phyloP scores from a whole-genome alignment of 2,329 filamentous ascomycete species.

The Ramularia endophylla region DNA sequence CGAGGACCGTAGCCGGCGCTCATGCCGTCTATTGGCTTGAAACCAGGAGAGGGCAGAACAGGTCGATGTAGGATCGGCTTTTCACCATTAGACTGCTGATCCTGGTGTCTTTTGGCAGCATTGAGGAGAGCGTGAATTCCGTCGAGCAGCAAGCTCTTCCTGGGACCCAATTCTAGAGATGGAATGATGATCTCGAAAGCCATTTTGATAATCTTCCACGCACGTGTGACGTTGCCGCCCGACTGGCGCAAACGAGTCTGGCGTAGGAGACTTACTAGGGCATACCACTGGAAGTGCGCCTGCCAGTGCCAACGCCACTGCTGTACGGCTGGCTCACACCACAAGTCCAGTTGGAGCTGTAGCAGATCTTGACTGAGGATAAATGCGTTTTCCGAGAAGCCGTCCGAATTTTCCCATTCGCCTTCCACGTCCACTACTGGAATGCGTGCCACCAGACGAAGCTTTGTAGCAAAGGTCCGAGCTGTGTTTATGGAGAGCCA shows the following conservation, averaged over 20 bases:
- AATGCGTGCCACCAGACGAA: conserved; percentile 22
- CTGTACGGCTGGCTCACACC: conserved; percentile 21
- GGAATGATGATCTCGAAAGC: conserved; percentile 23
- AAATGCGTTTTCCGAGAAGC: conserved; percentile 22
- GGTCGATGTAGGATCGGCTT: conserved; percentile 3
- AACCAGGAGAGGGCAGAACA: not conserved
- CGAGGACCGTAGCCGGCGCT: conserved; percentile 7
- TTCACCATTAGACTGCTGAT: conserved; percentile 2
- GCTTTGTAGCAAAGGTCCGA: conserved; percentile 19
- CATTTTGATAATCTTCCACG: conserved; percentile 20
- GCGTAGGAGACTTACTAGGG: conserved; percentile 19
- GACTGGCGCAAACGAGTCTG: conserved; percentile 20
- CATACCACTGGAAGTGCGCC: conserved; percentile 26
- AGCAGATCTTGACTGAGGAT: conserved; percentile 20
- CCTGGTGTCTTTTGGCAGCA: conserved; percentile 17
- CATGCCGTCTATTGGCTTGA: conserved; percentile 6
- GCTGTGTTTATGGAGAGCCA: conserved; percentile 22
- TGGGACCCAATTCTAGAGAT: conserved; percentile 13
- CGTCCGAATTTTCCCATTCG: conserved; percentile 17
- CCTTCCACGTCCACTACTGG: conserved; percentile 17
- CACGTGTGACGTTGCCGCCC: conserved; percentile 12
- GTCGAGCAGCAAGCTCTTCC: conserved; percentile 17
- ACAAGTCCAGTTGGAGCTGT: conserved; percentile 22
- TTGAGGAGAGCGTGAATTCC: conserved; percentile 19
- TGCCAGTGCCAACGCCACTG: conserved; percentile 26